phyloP scores from a whole-genome alignment of 768 basidiomycete genomes.

The Crassisporium funariophilum region DNA sequence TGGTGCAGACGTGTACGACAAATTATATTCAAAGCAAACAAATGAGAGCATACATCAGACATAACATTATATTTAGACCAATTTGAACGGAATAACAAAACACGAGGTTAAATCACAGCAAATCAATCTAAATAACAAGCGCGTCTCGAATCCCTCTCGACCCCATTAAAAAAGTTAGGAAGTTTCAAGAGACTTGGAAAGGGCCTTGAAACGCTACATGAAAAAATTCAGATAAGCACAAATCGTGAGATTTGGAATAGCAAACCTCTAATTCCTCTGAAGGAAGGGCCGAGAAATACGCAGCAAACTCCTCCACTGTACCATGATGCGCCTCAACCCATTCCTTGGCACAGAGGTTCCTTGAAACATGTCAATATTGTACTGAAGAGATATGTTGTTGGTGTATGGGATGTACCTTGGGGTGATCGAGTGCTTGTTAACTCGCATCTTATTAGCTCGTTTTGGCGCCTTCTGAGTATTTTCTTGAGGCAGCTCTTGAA shows the following conservation, averaged over 20 bases:
- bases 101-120: slow-evolving; percentile 3
- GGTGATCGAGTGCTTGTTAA: slow-evolving; percentile 10
- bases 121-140: slow-evolving; percentile 14
- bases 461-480: slow-evolving; percentile 10
- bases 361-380: slow-evolving; percentile 2
- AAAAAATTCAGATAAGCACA: slow-evolving; percentile 9
- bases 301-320: slow-evolving; percentile 14
- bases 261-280: slow-evolving; percentile 13
- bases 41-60: slow-evolving; percentile 4
- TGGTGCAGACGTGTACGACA: slow-evolving; percentile 8
- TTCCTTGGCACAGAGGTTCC: slow-evolving; percentile 12
- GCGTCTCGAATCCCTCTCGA: slow-evolving; percentile 6
- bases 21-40: slow-evolving; percentile 11
- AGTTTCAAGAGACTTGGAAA: slow-evolving; percentile 9
- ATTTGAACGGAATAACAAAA: slow-evolving; percentile 4
- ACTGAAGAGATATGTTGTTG: slow-evolving; percentile 5
- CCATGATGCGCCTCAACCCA: slow-evolving; percentile 11
- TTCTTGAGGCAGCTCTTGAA: slow-evolving; percentile 10
- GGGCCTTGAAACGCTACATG: slow-evolving; percentile 10
- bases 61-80: slow-evolving; percentile 6
- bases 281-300: slow-evolving; percentile 10
- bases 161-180: slow-evolving; percentile 9
- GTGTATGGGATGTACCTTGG: slow-evolving; percentile 6
- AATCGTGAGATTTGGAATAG: slow-evolving; percentile 5
- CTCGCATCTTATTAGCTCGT: slow-evolving; percentile 12